Conservation (phyloP, 116 monocot species). For the Iris pallida region DNA sequence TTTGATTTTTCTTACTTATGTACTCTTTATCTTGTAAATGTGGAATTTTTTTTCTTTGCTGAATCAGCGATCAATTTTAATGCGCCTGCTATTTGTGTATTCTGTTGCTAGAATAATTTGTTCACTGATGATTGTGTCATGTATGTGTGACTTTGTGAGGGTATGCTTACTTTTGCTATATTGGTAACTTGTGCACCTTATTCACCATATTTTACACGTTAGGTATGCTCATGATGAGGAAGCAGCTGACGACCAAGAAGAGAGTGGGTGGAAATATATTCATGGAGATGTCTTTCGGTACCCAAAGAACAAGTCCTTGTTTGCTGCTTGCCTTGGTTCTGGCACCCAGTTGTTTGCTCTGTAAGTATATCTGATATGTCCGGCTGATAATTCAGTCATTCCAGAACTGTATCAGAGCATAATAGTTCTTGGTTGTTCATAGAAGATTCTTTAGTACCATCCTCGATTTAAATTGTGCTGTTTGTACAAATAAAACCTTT, state of each 20-base stretch:
- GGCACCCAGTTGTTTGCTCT: conserved; percentile 66
- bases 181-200: background rate
- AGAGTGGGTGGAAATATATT: conserved; percentile 78
- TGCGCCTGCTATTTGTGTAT: too few relatives aligned
- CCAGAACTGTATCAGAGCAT: too few relatives aligned
- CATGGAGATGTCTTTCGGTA: conserved; percentile 75
- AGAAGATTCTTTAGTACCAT: too few relatives aligned
- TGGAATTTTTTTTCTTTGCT: too few relatives aligned
- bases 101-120: too few relatives aligned
- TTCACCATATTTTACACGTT: background rate
- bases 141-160: too few relatives aligned
- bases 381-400: too few relatives aligned
- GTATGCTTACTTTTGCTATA: background rate
- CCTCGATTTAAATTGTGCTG: too few relatives aligned
- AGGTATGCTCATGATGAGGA: conserved; percentile 71
- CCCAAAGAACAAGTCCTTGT: conserved; percentile 53
- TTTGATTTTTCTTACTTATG: too few relatives aligned
- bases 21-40: too few relatives aligned
- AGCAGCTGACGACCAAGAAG: conserved; percentile 61
- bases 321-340: conserved; percentile 66
- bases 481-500: background rate
- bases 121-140: too few relatives aligned
- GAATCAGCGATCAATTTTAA: background rate
- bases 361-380: conserved; percentile 28
- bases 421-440: too few relatives aligned